Conservation (phyloP, 257 asterid genomes). For the Lycium barbarum region DNA sequence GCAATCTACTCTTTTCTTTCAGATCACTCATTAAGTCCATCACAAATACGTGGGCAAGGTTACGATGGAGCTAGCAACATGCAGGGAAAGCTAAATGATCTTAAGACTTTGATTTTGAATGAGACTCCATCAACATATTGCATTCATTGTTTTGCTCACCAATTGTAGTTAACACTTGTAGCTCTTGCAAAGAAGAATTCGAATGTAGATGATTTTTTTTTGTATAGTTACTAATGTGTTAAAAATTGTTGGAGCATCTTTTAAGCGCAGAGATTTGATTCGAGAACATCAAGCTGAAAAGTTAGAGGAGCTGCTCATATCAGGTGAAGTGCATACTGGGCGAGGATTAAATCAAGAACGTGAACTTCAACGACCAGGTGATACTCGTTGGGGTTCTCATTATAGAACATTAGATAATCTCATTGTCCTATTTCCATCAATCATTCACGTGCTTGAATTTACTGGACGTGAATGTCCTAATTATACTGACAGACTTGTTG, state of each 20-base stretch:
- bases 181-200: neutral
- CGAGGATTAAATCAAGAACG: too few species aligned
- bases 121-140: slow-evolving; percentile 15
- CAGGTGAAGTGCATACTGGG: too few species aligned
- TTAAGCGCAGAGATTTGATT: neutral
- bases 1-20: neutral
- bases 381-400: too few species aligned
- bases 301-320: too few species aligned
- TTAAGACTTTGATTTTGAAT: neutral
- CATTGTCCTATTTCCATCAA: too few species aligned
- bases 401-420: too few species aligned
- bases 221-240: neutral
- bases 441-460: neutral
- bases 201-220: neutral
- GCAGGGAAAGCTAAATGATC: neutral
- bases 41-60: slow-evolving; percentile 3
- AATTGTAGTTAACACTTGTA: neutral
- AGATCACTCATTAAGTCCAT: neutral
- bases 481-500: neutral
- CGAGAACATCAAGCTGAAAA: too few species aligned
- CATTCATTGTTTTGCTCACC: slow-evolving; percentile 22
- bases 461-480: neutral
- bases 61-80: slow-evolving; percentile 23
- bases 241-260: neutral
- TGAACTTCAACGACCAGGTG: too few species aligned